These are phyloP conservation scores for Phytophthora ohioensis DNA, from an alignment of 352 stramenopile genomes.

Conservation along the genomic window DNA sequence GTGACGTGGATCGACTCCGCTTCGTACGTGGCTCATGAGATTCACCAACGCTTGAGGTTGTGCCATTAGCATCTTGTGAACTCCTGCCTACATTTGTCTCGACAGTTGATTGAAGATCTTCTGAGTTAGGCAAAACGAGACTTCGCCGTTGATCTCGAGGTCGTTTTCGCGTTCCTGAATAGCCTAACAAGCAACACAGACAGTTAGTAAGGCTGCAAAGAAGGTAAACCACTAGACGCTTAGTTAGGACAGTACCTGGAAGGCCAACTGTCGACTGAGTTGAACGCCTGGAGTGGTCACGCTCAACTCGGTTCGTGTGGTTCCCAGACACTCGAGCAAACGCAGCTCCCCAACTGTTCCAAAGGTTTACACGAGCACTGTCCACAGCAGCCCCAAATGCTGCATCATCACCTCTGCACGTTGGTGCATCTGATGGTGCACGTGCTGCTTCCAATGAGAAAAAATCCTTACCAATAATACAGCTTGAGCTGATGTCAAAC, in stretches of 20 bases:
- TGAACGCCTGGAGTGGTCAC: background rate
- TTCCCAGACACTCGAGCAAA: conserved; percentile 16
- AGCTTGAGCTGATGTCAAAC: conserved; percentile 52
- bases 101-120: conserved; percentile 32
- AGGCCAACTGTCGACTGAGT: background rate
- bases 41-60: conserved; percentile 6
- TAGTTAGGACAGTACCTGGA: conserved; percentile 16
- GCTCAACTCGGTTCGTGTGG: background rate
- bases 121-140: conserved; percentile 34
- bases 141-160: conserved; percentile 40
- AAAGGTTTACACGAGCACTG: conserved; percentile 32
- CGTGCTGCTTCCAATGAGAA: conserved; percentile 25
- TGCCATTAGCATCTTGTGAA: conserved; percentile 8
- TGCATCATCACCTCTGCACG: conserved; percentile 12
- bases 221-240: background rate
- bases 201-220: background rate
- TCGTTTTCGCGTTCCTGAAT: conserved; percentile 35
- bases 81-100: conserved; percentile 1
- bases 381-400: conserved; percentile 35
- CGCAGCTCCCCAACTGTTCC: conserved; percentile 28
- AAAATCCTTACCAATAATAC: conserved; percentile 49
- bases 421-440: conserved; percentile 5
- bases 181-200: conserved; percentile 10
- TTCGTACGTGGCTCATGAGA: conserved; percentile 16
- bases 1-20: conserved; percentile 9